Evolutionary conservation across 202 grass and related monocot species (phyloP), one percentile per base, ranked within the genome.

Genomic region (Elaeis oleifera): DNA sequence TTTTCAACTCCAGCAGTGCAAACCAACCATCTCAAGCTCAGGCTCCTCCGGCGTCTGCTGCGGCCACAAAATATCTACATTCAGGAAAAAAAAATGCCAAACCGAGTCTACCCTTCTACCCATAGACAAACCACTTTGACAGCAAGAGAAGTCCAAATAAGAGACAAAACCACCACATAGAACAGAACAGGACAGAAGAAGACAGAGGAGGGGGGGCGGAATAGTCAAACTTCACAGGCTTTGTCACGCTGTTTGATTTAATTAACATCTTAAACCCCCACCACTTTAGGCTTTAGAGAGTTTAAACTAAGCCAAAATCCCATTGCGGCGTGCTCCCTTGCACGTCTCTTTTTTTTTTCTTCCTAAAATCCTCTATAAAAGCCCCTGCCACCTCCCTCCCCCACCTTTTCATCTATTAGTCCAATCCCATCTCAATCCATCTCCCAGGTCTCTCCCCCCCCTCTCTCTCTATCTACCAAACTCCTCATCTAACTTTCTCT

Each of bases 291-390:
- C 83, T 91, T 91, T 87, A 56, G 68, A 75, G 49, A 27, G 71
- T 23, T 13, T 86, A 86, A 80, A 75, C 70, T 86, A 86, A 83
- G 74, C 65, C 73, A 71, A 14, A 13, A 14, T 44, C 24, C 65
- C 26, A 65, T 90, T 81, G 76, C 76, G 88, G 70, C 80, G 83
- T 83, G 83, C 80, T 84, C 80, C 83, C 76, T 78, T 74, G 76
- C 88, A 87, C 83, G 77, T 71, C 59, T 63, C 31, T 58, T 5
- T 27, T 27, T 27, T 27, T 27, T 25, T 25, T 63, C 29, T 25
- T 63, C 29, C 16, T 49, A 63, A 16, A 15, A 11, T 59, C 59
- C 29, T 2, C 61, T 69, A 62, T 71, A 78, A 88, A 88, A 89
- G 89, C 79, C 89, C 74, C 4, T 27, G 22, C 22, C 18, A 6